A percentile compares a stretch with the other conserved stretches of the same genome.
These are phyloP conservation scores for Teunomyces atbi DNA, from an alignment of 805 yeast genomes.

Conservation along the genomic window DNA sequence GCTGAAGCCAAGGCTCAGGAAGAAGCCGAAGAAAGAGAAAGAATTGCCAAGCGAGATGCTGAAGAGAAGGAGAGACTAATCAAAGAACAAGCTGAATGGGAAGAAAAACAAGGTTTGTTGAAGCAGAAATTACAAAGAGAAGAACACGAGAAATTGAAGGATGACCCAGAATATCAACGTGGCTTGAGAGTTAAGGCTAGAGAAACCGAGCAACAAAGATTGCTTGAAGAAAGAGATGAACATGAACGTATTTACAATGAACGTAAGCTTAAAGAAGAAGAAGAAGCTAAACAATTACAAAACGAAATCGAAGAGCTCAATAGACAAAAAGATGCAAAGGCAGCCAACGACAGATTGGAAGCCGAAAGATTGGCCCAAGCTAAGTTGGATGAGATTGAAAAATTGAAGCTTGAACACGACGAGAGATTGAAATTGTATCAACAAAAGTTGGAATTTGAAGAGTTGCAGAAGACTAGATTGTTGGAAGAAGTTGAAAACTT, in stretches of 20 bases:
- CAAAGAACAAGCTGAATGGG: conserved; percentile 17
- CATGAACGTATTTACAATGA: conserved; percentile 23
- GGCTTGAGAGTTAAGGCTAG: conserved; percentile 23
- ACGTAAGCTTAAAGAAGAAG: conserved; percentile 23
- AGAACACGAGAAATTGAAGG: conserved; percentile 16
- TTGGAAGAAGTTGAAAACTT: conserved; percentile 40
- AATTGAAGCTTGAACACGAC: conserved; percentile 33
- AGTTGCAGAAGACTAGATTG: conserved; percentile 36
- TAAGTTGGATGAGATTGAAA: conserved; percentile 33
- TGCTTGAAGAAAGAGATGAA: conserved; percentile 25
- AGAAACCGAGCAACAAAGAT: conserved; percentile 25
- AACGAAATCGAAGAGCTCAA: conserved; percentile 32
- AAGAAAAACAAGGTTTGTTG: conserved; percentile 9
- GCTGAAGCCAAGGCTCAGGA: conserved; percentile 24
- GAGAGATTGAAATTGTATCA: conserved; percentile 29
- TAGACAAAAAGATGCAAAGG: conserved; percentile 18
- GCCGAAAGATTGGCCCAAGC: conserved; percentile 30
- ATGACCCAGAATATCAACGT: conserved; percentile 26
- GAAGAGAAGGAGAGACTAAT: conserved; percentile 10
- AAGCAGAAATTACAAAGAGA: conserved; percentile 6
- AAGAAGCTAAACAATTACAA: conserved; percentile 28
- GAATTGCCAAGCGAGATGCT: conserved; percentile 13
- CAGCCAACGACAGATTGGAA: conserved; percentile 24
- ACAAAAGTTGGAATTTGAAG: conserved; percentile 33
- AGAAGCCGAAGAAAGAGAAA: conserved; percentile 19